Evolutionary conservation across 768 basidiomycete species (phyloP).

Genomic region (Amanita brunnescens): DNA sequence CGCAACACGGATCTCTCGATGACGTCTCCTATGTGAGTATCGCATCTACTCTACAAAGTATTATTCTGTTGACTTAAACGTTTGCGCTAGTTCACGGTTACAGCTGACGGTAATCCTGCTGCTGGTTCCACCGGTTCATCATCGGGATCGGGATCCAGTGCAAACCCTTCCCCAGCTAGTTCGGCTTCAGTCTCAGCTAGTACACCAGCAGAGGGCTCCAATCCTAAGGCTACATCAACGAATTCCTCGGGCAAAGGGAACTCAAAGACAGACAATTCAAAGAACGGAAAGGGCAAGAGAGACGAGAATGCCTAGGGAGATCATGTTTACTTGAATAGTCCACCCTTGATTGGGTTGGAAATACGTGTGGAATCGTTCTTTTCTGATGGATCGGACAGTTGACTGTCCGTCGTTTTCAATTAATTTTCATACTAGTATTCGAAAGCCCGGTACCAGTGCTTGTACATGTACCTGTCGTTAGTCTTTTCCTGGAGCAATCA

Average conservation of each 20-base stretch:
- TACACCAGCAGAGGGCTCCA: not conserved
- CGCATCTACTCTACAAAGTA: not conserved
- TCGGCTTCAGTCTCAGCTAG: not conserved
- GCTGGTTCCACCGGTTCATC: not conserved
- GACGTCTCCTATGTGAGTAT: slow-evolving; percentile 36
- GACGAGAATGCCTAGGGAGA: not conserved
- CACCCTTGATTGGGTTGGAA: not conserved
- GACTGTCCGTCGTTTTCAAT: not conserved
- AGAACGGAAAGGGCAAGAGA: not conserved
- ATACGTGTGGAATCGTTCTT: not conserved
- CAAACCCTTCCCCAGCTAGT: slow-evolving; percentile 4
- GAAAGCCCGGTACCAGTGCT: not conserved
- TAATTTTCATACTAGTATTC: not conserved
- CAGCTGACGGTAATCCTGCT: slow-evolving; percentile 19
- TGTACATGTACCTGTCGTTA: not conserved
- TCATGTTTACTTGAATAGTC: not conserved
- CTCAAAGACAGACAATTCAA: not conserved
- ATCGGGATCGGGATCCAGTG: not conserved
- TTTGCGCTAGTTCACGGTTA: slow-evolving; percentile 24
- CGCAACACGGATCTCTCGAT: slow-evolving; percentile 43
- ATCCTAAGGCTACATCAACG: too few species aligned
- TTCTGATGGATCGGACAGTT: not conserved
- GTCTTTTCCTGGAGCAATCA: not conserved
- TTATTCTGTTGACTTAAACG: slow-evolving; percentile 5
- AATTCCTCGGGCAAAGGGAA: too few species aligned